These are phyloP conservation scores for Diaporthe eres DNA, from an alignment of 2,329 filamentous ascomycete genomes.

Conservation along the genomic window DNA sequence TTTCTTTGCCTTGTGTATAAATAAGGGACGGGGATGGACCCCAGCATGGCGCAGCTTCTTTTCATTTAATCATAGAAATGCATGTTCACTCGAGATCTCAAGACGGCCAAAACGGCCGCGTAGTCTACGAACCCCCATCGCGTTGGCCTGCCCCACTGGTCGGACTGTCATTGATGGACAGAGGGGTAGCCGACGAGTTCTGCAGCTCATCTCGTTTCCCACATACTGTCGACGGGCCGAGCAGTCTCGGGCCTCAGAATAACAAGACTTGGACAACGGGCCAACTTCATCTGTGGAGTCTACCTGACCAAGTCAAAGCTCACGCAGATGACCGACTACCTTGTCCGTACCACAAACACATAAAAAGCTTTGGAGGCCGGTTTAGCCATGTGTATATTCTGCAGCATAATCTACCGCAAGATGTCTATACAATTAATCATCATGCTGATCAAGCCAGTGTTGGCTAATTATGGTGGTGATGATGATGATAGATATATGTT, in stretches of 20 bases:
- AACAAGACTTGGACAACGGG: background rate
- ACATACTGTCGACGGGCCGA: background rate
- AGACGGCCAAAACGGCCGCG: no score
- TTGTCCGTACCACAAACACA: background rate
- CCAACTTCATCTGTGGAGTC: background rate
- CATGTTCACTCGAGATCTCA: slow-evolving; percentile 10
- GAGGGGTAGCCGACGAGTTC: no score
- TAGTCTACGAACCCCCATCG: background rate
- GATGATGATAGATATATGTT: background rate
- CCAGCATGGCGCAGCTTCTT: slow-evolving; percentile 13
- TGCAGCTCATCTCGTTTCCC: background rate
- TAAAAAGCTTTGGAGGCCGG: background rate
- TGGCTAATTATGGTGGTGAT: background rate
- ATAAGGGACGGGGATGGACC: slow-evolving; percentile 8
- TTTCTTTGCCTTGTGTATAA: slow-evolving; percentile 3
- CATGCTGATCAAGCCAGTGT: background rate
- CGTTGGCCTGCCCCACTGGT: background rate
- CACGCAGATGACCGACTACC: background rate
- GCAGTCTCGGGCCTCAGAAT: no score
- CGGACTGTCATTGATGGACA: background rate
- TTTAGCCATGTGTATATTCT: background rate
- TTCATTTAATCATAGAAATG: slow-evolving; percentile 26
- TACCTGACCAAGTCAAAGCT: background rate
- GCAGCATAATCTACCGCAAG: background rate
- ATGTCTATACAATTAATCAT: background rate